A percentile compares a stretch with the other conserved stretches of the same genome.
Evolutionary conservation across 257 asterid genomes (phyloP).

Genomic region (Verbascum thapsus): DNA sequence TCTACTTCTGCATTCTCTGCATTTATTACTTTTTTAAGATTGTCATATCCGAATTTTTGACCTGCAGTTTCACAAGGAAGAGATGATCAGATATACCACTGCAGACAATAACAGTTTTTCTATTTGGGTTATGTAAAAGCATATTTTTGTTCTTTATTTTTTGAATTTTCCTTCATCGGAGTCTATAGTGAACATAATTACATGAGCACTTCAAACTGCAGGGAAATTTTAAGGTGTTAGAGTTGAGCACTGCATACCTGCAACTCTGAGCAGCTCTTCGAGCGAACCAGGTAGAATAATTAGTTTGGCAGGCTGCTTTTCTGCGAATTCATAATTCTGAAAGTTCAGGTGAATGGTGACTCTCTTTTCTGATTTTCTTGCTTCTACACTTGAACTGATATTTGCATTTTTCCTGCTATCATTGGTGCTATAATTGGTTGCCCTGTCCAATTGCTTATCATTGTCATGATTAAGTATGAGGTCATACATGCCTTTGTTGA

Average conservation of each 20-base stretch:
- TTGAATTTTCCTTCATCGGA: conserved; percentile 17
- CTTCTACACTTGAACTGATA: conserved; percentile 32
- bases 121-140: not conserved
- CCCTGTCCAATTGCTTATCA: conserved; percentile 17
- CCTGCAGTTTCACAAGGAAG: conserved; percentile 51
- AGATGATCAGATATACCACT: conserved; percentile 18
- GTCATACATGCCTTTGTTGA: conserved; percentile 36
- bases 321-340: conserved; percentile 15
- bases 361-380: conserved; percentile 43
- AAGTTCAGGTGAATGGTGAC: conserved; percentile 65
- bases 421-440: conserved; percentile 21
- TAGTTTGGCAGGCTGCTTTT: conserved; percentile 40
- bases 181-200: not conserved
- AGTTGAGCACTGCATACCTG: conserved; percentile 44
- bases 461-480: conserved; percentile 32
- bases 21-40: conserved; percentile 44
- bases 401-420: conserved; percentile 8
- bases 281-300: conserved; percentile 70
- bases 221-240: not conserved
- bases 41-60: conserved; percentile 48
- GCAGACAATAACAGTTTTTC: too few relatives aligned
- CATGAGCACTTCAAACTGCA: not conserved
- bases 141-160: not conserved
- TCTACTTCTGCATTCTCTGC: conserved; percentile 76
- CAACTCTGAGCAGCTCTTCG: conserved; percentile 56